Evolutionary conservation across 108 stramenopile species (phyloP), one percentile per base, ranked within the genome.

Genomic region (Chaetoceros muelleri): DNA sequence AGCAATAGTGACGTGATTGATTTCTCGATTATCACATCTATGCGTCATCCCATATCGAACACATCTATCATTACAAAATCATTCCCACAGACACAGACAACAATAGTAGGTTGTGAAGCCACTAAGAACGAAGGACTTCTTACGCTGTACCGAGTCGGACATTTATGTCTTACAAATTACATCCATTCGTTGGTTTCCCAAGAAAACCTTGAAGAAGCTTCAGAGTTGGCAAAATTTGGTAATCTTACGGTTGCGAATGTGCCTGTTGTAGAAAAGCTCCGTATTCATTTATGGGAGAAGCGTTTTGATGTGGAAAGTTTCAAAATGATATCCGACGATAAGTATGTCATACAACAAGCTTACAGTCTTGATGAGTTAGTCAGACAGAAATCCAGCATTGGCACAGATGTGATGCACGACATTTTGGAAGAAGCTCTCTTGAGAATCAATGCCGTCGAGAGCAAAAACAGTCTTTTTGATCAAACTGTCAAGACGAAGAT

Each of bases 241-340:
- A 59, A 64, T 21, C 64, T 47, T 1, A 51, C 65, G 1, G 23
- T 60, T 18, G 57, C 57, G 44, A 68, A 68, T 21, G 44, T 48
- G 28, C 45, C 45, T n/a, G 47, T 73, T 21, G 70, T 73, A 68
- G 57, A 73, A 34, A 46, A 70, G 52, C 70, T 68, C 34, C 68
- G 46, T 24, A 70, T 73, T 22, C 48, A 61, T 10, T 8, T 73
- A 13, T 73, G 72, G 72, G 68, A 70, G 54, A 52, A 60, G 18
- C 53, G 52, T 56, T 24, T 48, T 22, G 59, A 73, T 48, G 26
- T 58, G 19, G 22, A 56, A 30, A 64, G 68, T 8, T 34, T 73
- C 44, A 60, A 52, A 46, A 45, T 65, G 0, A 40, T 73, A 30
- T 66, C 68, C 26, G 59, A 73, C 28, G 58, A 65, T 60, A 58